A percentile compares a stretch with the other conserved stretches of the same genome.
phyloP scores from a whole-genome alignment of 495 filamentous ascomycete genomes.

The Acidiella bohemica region DNA sequence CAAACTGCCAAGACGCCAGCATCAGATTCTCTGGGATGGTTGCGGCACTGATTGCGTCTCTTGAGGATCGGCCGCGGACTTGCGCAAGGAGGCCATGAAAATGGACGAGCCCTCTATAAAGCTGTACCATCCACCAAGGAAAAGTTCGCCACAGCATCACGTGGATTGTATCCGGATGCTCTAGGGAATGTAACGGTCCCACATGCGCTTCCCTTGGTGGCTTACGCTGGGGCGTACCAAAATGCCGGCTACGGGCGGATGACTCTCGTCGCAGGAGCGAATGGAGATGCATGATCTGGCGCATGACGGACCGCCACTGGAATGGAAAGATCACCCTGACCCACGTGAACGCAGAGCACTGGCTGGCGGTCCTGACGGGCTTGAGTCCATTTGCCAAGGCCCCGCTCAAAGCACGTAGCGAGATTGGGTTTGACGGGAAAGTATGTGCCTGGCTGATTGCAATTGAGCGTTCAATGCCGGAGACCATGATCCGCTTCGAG shows the following conservation, averaged over 20 bases:
- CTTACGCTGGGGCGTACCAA: background rate
- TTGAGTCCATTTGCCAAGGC: background rate
- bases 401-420: background rate
- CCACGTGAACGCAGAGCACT: constrained; percentile 2
- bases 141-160: background rate
- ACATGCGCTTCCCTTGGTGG: background rate
- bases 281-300: background rate
- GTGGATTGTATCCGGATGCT: constrained; percentile 1
- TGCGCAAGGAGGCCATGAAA: background rate
- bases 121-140: background rate
- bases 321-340: background rate
- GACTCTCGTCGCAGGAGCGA: background rate
- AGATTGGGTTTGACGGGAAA: constrained; percentile 1
- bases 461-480: constrained; percentile 2
- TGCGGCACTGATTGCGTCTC: background rate
- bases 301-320: background rate
- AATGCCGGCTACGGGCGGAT: background rate
- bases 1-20: background rate
- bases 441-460: background rate
- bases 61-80: constrained; percentile 1
- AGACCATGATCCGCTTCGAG: background rate
- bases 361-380: background rate
- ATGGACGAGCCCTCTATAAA: background rate
- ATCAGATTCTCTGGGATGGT: background rate
- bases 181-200: background rate